Evolutionary conservation across 805 yeast species (phyloP).

Genomic region (Metschnikowia koreensis): DNA sequence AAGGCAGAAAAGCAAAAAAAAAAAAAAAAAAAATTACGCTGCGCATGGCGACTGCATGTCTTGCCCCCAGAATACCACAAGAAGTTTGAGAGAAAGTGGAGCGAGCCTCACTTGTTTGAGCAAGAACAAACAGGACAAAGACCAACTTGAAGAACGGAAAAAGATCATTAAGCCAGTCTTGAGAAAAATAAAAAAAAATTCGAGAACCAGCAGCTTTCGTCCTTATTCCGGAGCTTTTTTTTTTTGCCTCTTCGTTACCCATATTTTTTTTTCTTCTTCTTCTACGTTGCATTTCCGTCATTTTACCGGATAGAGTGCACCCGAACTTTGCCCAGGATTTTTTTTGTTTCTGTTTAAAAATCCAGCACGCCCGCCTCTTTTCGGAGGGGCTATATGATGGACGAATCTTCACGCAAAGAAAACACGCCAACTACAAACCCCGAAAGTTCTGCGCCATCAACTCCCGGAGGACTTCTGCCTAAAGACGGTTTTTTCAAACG

Average conservation of each 20-base stretch:
- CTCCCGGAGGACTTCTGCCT: constrained; percentile 6
- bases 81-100: not conserved
- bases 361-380: not conserved
- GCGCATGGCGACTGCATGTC: not conserved
- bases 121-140: not conserved
- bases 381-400: constrained; percentile 12
- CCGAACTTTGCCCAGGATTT: no score
- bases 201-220: not conserved
- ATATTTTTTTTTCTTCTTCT: not conserved
- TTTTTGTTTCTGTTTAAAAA: not conserved
- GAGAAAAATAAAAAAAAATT: not conserved
- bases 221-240: no score
- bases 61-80: not conserved
- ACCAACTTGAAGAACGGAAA: not conserved
- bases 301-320: no score
- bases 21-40: not conserved
- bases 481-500: not conserved
- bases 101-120: no score
- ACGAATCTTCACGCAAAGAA: constrained; percentile 12
- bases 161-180: not conserved
- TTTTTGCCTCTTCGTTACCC: not conserved
- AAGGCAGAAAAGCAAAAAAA: not conserved
- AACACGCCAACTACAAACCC: constrained; percentile 14
- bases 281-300: not conserved
- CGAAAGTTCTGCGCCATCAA: constrained; percentile 12